Base-by-base conservation (phyloP, 257 asterid genomes). In the Capsicum chinense region DNA sequence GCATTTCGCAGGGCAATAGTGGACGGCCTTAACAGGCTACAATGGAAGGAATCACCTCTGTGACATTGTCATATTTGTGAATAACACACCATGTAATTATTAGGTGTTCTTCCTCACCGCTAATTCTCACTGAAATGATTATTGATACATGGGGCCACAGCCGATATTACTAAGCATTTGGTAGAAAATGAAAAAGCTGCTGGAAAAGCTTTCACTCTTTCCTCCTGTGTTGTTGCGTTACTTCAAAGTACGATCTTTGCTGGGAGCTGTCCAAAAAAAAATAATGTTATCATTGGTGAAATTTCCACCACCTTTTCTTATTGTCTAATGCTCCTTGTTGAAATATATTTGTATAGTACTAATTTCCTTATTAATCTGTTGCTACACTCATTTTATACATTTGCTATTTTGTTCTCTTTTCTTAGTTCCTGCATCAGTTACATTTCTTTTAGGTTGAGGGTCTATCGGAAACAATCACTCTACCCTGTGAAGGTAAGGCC, bases 1-100 rank as follows among this genome's bases (percentile, higher is more conserved):
- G 90, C 92, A 84, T 94, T 96, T 59, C 93, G 99, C 63, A 89
- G 80, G 89, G 99, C 99, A 81, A 94, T 96, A 33, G 95, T 91
- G 5, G 98, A 94, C 74, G 94, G 92, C 60, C 95, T 96, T 9
- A 71, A 92, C 83, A 89, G 99, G 83, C 79, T 96, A 83, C 90
- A 84, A 79, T 94, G 99, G 98, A 96, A 94, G 89, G 93, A 92
- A 81, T 83, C 91, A 56, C 83, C 87, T 68, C 85, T 73, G 60
- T 92, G 91, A 93, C 87, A 84, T 16, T 85, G 37, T 48, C 56
- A 54, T 71, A 70, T 44, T 67, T 64, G 58, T 68, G 85, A 78
- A 70, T 64, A 83, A 60, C 73, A 83, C 33, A 14, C 58, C 39
- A 33, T 54, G 44, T 5, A 79, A 52, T 64, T 58, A 85, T 83